Conservation (phyloP, 768 basidiomycete genomes). For the Suillus spraguei region DNA sequence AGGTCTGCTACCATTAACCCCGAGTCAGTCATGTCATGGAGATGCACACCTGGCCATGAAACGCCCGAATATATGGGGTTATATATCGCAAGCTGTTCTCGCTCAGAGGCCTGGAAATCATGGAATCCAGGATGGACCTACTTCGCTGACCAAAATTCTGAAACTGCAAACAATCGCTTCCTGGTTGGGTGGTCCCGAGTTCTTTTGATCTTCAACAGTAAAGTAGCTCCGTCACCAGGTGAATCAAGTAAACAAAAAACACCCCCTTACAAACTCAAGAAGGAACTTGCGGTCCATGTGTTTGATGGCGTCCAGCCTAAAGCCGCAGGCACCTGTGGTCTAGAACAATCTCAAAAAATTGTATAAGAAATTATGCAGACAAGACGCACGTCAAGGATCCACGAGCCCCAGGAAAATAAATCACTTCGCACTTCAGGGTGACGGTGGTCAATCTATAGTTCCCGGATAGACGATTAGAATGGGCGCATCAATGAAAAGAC, state of each 20-base stretch:
- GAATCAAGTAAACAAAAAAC: neutral
- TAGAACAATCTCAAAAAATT: constrained; percentile 26
- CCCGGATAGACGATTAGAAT: constrained; percentile 16
- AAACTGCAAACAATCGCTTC: constrained; percentile 61
- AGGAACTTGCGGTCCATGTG: constrained; percentile 78
- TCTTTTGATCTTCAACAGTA: constrained; percentile 48
- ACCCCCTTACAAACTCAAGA: constrained; percentile 60
- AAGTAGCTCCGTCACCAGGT: constrained; percentile 4
- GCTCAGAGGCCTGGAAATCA: neutral
- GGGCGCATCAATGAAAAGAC: neutral
- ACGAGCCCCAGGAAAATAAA: constrained; percentile 73
- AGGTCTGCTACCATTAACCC: constrained; percentile 48
- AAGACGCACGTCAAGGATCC: constrained; percentile 60
- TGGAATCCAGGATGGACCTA: constrained; percentile 33
- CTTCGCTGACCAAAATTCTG: constrained; percentile 86
- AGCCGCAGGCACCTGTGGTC: constrained; percentile 73
- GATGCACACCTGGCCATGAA: constrained; percentile 62
- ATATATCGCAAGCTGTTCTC: constrained; percentile 47
- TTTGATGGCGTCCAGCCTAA: constrained; percentile 90
- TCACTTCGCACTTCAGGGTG: constrained; percentile 82
- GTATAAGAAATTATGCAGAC: constrained; percentile 6
- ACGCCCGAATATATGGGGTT: constrained; percentile 58
- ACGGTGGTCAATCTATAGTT: constrained; percentile 72
- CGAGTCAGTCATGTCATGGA: constrained; percentile 7
- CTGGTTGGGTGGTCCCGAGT: constrained; percentile 47